These are phyloP conservation scores for Blastobotrys attinorum DNA, from an alignment of 805 yeast genomes.

Conservation along the genomic window DNA sequence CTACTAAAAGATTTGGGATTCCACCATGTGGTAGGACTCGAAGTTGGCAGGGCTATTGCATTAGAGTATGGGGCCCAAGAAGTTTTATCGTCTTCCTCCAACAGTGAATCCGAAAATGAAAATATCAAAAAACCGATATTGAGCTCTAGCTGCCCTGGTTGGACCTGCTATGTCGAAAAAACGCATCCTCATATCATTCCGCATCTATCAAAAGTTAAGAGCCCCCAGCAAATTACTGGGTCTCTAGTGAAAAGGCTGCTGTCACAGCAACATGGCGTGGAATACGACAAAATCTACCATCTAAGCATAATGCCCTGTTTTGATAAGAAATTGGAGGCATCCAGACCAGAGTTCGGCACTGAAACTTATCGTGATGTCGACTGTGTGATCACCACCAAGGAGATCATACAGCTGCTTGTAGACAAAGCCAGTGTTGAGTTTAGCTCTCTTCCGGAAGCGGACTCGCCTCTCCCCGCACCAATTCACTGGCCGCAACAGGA, in stretches of 20 bases:
- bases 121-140: conserved; percentile 30
- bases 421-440: conserved; percentile 38
- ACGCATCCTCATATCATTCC: conserved; percentile 83
- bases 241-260: conserved; percentile 52
- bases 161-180: conserved; percentile 92
- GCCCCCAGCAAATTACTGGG: conserved; percentile 94
- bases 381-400: conserved; percentile 89
- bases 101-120: too few species aligned
- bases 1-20: conserved; percentile 60
- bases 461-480: conserved; percentile 38
- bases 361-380: conserved; percentile 59
- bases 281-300: conserved; percentile 50
- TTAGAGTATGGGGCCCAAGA: conserved; percentile 42
- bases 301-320: conserved; percentile 93
- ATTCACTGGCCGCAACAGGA: conserved; percentile 50
- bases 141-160: conserved; percentile 86
- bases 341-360: conserved; percentile 57
- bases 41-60: conserved; percentile 67
- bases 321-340: conserved; percentile 92
- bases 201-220: conserved; percentile 61
- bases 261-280: conserved; percentile 28
- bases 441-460: conserved; percentile 9
- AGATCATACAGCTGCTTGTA: conserved; percentile 62
- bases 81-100: conserved; percentile 24
- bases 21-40: conserved; percentile 71